Base-by-base conservation (phyloP, 352 stramenopile genomes). In the Phytophthora brassicae region DNA sequence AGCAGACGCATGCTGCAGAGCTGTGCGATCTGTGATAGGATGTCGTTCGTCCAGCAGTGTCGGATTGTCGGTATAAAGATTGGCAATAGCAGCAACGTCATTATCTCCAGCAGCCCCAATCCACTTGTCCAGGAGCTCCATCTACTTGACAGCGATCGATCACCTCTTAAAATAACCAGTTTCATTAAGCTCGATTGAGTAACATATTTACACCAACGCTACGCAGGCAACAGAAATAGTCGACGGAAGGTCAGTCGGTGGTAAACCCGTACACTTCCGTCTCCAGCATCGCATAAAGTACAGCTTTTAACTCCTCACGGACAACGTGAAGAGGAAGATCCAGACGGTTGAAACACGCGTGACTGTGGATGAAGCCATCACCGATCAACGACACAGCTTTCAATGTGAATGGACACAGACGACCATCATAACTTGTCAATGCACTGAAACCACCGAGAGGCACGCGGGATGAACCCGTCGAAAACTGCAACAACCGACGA, bases 261-360 rank as follows among this genome's bases (percentile, higher is more conserved):
- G 80, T 86, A 47, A 89, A 89, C 12, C 77, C 77, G 47, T 88
- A 83, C 46, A 79, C 56, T 29, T 87, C 77, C 7, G 68, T 82
- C 26, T 82, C 71, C 16, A 88, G 42, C 26, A 65, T 68, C 33
- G 70, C 73, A 43, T 80, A 74, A 8, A 90, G 55, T 7, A 88
- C 68, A 11, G 69, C 66, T 22, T 72, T 70, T 17, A 90, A 60
- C 33, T 98, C 89, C 11, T 88, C 74, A 43, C 88, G 92, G 1
- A 78, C 80, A 22, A 91, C 86, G 68, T 98, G 97, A 48, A 97
- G 60, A 22, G 96, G 95, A 14, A 99, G 71, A 70, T 99, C 96
- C 57, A 99, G 93, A 4, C 77, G 77, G 31, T 88, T 90, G 57
- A 86, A 90, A 46, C 81, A 90, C 16, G 81, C 77, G 53, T 90